Evolutionary conservation across 2,329 filamentous ascomycete genomes (phyloP).

Genomic region (Dactylonectria macrodidyma): DNA sequence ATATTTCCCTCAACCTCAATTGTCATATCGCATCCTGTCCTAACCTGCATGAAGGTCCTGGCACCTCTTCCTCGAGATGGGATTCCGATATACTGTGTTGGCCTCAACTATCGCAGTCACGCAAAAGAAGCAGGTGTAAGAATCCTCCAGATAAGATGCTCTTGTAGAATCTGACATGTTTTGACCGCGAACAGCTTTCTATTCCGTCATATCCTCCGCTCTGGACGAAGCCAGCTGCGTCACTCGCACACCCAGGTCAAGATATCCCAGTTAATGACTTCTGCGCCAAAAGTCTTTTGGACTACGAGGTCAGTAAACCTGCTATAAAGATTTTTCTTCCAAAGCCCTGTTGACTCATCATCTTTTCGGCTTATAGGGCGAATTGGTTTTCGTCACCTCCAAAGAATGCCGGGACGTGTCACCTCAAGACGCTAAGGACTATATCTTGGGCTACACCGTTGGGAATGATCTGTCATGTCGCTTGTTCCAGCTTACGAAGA

Average conservation of each 20-base stretch:
- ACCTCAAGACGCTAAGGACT: background rate
- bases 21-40: too few species aligned
- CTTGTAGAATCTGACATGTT: background rate
- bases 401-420: slow-evolving; percentile 7
- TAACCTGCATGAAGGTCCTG: too few species aligned
- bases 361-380: background rate
- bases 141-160: background rate
- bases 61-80: background rate
- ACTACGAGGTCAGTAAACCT: background rate
- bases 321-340: background rate
- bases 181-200: background rate
- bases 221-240: slow-evolving; percentile 1
- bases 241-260: background rate
- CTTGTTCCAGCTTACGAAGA: too few species aligned
- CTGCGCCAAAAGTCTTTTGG: slow-evolving; percentile 1
- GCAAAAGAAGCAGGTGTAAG: slow-evolving; percentile 9
- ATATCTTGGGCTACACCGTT: background rate
- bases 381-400: slow-evolving; percentile 1
- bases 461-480: too few species aligned
- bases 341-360: background rate
- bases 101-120: slow-evolving; percentile 10
- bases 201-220: slow-evolving; percentile 7
- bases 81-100: slow-evolving; percentile 1
- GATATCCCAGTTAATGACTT: background rate
- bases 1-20: too few species aligned